Base-by-base conservation (phyloP, 2,329 filamentous ascomycete genomes). In the Pseudogymnoascus destructans region DNA sequence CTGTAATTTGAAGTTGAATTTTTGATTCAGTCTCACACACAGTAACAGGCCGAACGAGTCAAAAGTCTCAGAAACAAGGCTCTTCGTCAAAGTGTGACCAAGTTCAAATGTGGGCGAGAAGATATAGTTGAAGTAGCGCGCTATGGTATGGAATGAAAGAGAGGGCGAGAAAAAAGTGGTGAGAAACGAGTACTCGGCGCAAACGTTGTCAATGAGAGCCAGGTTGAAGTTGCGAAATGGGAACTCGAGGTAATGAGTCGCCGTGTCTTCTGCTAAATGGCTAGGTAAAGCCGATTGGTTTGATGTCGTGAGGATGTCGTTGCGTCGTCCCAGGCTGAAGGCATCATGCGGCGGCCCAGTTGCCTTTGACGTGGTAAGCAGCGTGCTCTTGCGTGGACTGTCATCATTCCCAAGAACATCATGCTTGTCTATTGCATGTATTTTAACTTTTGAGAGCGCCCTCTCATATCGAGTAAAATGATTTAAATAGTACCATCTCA, bases 401-500 rank as follows among this genome's bases (percentile, higher is more conserved):
- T 90, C 82, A 60, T 96, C 91, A 61, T 88, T 82, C 11, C 87
- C 90, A 3, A 98, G 75, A 0, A 89, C 79, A 67, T 96, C 90
- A 63, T 85, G 84, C 68, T 86, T 90, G 67, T 96, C 92, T 60
- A 95, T 77, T 3, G 78, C 71, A 67, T 96, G 90, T 2, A 97
- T 71, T 67, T 87, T 92, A 61, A 98, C 78, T 70, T 89, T 95
- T 58, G 86, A 85, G 5, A 98, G 76, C 0, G 93, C 85, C 65
- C 85, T 84, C 63, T 87, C 83, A 70, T 98, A 98, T 32, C 92
- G 84, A 3, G 81, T 84, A 68, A 98, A 98, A 70, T 96, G 89
- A 63, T 87, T 93, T 57, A 86, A 74, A 69, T 97, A 97, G 68
- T 98, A 98, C 93, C 93, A 98, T 57, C 90, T 83, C 89, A 98